Conservation (phyloP, 352 stramenopile species). For the Pythium plurisporium region DNA sequence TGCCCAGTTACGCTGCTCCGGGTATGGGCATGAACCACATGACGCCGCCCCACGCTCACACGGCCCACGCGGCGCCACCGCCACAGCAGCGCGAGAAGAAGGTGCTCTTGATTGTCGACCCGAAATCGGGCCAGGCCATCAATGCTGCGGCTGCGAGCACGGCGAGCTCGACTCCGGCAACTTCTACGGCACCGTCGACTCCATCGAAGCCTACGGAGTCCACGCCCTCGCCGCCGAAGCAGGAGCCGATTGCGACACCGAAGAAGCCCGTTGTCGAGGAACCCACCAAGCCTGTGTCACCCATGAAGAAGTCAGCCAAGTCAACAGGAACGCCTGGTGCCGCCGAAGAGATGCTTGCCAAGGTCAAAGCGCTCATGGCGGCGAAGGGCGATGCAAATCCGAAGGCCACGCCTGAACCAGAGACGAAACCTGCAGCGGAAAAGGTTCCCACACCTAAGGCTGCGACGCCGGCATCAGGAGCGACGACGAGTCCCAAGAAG, state of each 20-base stretch:
- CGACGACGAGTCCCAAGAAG: conserved; percentile 12
- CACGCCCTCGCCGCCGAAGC: neutral
- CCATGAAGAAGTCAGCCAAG: conserved; percentile 17
- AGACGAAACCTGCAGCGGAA: neutral
- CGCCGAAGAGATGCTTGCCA: conserved; percentile 20
- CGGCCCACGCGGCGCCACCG: conserved; percentile 9
- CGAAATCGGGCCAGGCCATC: conserved; percentile 22
- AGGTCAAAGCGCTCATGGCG: conserved; percentile 16
- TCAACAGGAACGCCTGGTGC: conserved; percentile 2
- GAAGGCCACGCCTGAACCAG: neutral
- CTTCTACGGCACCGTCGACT: conserved; percentile 9
- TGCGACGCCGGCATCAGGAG: neutral
- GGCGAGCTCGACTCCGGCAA: conserved; percentile 1
- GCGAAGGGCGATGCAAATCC: conserved; percentile 5
- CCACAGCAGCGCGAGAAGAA: conserved; percentile 33
- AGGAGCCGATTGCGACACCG: neutral
- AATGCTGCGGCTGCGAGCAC: neutral
- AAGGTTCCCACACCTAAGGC: neutral
- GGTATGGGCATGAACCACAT: conserved; percentile 27
- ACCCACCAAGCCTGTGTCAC: conserved; percentile 6
- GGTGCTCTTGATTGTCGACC: conserved; percentile 29
- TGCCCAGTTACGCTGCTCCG: conserved; percentile 5
- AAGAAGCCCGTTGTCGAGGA: conserved; percentile 5
- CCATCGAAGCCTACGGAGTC: conserved; percentile 9
- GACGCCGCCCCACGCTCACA: conserved; percentile 13